phyloP scores from a whole-genome alignment of 768 basidiomycete genomes.

The Hydnomerulius pinastri region DNA sequence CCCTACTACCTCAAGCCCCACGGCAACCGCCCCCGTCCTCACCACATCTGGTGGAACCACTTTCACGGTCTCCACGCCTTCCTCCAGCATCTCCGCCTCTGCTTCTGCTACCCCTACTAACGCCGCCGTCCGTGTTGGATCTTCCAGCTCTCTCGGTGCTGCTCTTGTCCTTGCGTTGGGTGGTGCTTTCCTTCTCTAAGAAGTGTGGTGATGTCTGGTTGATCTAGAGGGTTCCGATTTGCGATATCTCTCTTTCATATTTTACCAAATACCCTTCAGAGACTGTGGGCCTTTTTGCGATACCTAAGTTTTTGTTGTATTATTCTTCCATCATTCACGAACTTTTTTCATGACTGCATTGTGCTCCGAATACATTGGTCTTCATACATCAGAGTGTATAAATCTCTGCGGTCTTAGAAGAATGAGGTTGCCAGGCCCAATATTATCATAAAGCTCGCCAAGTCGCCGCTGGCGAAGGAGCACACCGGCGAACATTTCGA shows the following conservation, averaged over 20 bases:
- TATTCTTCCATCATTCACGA: slow-evolving; percentile 7
- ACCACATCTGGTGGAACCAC: slow-evolving; percentile 41
- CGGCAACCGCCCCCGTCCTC: slow-evolving; percentile 34
- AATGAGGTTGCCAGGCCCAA: too few relatives aligned
- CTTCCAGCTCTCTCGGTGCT: slow-evolving; percentile 20
- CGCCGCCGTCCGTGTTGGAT: slow-evolving; percentile 24
- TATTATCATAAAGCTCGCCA: too few relatives aligned
- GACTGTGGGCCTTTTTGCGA: background rate
- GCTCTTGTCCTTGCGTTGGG: slow-evolving; percentile 23
- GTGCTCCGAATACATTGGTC: background rate
- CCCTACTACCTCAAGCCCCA: slow-evolving; percentile 38
- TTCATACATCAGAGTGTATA: background rate
- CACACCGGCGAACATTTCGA: too few relatives aligned
- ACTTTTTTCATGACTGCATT: slow-evolving; percentile 3
- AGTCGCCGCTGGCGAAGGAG: too few relatives aligned
- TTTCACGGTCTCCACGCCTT: slow-evolving; percentile 9
- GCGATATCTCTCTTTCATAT: background rate
- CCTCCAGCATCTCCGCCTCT: background rate
- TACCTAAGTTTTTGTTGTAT: slow-evolving; percentile 23
- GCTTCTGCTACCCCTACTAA: slow-evolving; percentile 16
- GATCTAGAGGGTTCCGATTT: slow-evolving; percentile 5
- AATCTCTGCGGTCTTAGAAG: too few relatives aligned
- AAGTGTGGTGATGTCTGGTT: slow-evolving; percentile 5
- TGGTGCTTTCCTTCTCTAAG: slow-evolving; percentile 22
- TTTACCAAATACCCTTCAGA: slow-evolving; percentile 7